Conservation (phyloP, 2,329 filamentous ascomycete species). For the Thielaviopsis ethacetica region DNA sequence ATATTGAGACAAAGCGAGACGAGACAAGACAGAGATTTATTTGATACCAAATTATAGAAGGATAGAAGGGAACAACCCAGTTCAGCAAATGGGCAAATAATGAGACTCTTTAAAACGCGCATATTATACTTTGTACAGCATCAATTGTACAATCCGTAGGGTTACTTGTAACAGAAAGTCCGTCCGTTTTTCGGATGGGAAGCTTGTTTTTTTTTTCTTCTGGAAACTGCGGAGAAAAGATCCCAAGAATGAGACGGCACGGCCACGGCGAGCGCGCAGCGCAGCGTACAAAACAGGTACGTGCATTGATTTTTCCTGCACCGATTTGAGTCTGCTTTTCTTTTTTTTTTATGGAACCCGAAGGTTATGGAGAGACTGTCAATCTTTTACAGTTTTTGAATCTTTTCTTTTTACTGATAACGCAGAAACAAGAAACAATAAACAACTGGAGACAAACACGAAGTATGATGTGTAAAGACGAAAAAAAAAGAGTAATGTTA, state of each 20-base stretch:
- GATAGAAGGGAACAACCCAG: too few relatives aligned
- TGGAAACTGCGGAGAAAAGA: background rate
- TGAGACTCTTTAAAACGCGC: background rate
- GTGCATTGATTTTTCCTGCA: background rate
- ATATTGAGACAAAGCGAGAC: background rate
- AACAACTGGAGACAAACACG: background rate
- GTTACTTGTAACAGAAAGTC: background rate
- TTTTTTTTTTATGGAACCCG: too few relatives aligned
- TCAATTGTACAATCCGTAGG: background rate
- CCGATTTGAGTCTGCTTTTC: too few relatives aligned
- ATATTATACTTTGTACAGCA: background rate
- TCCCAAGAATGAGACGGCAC: background rate
- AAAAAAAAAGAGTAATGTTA: background rate
- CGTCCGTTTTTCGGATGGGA: background rate
- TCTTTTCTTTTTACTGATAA: too few relatives aligned
- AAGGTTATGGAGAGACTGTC: too few relatives aligned
- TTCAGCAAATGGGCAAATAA: too few relatives aligned
- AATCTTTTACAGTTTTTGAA: too few relatives aligned
- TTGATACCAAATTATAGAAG: too few relatives aligned
- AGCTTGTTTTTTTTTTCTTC: background rate
- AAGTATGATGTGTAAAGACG: background rate
- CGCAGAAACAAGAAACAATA: too few relatives aligned
- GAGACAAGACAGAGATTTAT: too few relatives aligned
- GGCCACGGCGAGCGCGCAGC: background rate
- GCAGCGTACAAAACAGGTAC: background rate